A percentile compares a stretch with the other conserved stretches of the same genome.
Conservation (phyloP, 2,329 filamentous ascomycete genomes). For the Monosporascus sp. region DNA sequence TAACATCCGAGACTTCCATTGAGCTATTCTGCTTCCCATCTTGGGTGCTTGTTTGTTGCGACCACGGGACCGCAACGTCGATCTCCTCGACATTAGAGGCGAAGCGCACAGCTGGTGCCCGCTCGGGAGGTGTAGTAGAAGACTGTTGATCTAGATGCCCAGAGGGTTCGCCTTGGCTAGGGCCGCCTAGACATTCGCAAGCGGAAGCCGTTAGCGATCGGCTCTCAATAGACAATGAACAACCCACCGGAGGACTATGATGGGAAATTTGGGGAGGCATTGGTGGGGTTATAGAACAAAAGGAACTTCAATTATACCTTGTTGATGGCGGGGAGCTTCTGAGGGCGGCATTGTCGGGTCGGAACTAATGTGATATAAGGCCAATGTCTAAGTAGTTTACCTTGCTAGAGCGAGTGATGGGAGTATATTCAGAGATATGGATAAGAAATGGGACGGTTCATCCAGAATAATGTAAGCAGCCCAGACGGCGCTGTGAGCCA, state of each 20-base stretch:
- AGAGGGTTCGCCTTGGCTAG: constrained; percentile 8
- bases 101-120: constrained; percentile 59
- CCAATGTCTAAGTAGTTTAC: background rate
- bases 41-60: background rate
- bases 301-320: background rate
- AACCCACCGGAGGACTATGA: background rate
- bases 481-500: too few species aligned
- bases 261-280: background rate
- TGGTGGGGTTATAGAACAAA: background rate
- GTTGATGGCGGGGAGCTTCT: background rate
- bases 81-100: constrained; percentile 68
- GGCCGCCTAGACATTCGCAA: constrained; percentile 14
- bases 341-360: background rate
- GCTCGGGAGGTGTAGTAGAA: constrained; percentile 20
- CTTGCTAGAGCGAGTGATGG: too few species aligned
- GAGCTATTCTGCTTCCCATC: constrained; percentile 10
- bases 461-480: too few species aligned
- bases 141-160: constrained; percentile 16
- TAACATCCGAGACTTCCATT: constrained; percentile 35
- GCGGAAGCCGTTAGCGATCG: constrained; percentile 12
- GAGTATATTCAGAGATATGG: too few species aligned
- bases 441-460: too few species aligned
- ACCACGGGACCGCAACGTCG: constrained; percentile 36
- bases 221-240: background rate
- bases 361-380: background rate